Conservation (phyloP, 83 land plant species). For the Picea engelmannii region DNA sequence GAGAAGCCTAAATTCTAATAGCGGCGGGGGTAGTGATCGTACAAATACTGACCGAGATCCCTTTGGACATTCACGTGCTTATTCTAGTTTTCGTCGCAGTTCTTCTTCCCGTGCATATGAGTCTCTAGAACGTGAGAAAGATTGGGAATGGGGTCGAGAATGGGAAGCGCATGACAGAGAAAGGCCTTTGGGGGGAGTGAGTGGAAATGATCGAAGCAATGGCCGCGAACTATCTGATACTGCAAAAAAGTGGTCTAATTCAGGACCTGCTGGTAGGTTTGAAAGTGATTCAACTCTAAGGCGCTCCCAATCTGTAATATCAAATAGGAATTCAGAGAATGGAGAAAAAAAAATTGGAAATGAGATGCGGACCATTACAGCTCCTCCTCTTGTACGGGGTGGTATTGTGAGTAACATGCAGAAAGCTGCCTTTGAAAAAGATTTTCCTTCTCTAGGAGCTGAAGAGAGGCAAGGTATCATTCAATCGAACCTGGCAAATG, state of each 20-base stretch:
- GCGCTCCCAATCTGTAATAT: slow-evolving; percentile 42
- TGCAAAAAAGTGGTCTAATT: slow-evolving; percentile 5
- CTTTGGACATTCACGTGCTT: slow-evolving; percentile 18
- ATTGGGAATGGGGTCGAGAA: slow-evolving; percentile 37
- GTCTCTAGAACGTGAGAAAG: slow-evolving; percentile 25
- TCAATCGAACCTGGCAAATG: slow-evolving; percentile 5
- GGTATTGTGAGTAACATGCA: slow-evolving; percentile 20
- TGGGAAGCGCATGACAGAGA: slow-evolving; percentile 26
- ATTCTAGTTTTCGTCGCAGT: slow-evolving; percentile 51
- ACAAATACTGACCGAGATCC: slow-evolving; percentile 23
- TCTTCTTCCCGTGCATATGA: slow-evolving; percentile 21
- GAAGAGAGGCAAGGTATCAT: slow-evolving; percentile 36
- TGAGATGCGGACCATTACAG: slow-evolving; percentile 19
- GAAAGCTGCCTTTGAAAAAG: slow-evolving; percentile 51
- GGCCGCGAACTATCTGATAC: slow-evolving; percentile 30
- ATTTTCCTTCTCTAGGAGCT: slow-evolving; percentile 68
- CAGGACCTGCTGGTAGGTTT: slow-evolving; percentile 16
- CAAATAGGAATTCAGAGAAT: slow-evolving; percentile 32
- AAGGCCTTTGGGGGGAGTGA: slow-evolving; percentile 21
- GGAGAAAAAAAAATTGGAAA: slow-evolving; percentile 17
- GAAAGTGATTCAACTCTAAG: slow-evolving; percentile 37
- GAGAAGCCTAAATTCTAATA: slow-evolving; percentile 26
- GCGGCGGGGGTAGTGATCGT: slow-evolving; percentile 39
- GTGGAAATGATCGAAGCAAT: slow-evolving; percentile 12
- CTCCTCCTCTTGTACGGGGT: slow-evolving; percentile 16